These are phyloP conservation scores for Falciphora oryzae DNA, from an alignment of 2,329 filamentous ascomycete genomes.

Conservation along the genomic window DNA sequence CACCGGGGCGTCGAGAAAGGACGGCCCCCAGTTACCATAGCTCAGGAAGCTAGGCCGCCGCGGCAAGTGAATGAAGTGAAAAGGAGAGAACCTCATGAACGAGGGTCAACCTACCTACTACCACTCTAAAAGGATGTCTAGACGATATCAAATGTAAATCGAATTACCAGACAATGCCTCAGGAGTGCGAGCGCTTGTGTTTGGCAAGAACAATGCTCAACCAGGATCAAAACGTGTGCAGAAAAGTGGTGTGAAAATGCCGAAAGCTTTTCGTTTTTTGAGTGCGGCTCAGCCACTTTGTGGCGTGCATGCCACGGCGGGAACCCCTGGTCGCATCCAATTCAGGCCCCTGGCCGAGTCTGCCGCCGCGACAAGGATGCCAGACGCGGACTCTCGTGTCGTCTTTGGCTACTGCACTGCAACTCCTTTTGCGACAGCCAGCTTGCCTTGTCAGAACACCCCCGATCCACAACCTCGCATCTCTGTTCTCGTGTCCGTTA, in stretches of 20 bases:
- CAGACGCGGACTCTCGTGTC: not conserved
- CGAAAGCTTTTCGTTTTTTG: not conserved
- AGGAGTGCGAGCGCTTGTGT: not conserved
- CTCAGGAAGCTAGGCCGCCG: constrained; percentile 46
- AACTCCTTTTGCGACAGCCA: not conserved
- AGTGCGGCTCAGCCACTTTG: not conserved
- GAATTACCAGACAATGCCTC: not conserved
- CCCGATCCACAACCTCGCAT: no score
- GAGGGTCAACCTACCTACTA: not conserved
- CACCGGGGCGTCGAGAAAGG: constrained; percentile 72
- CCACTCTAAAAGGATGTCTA: not conserved
- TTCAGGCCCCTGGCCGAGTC: not conserved
- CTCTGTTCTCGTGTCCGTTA: not conserved
- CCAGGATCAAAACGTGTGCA: no score
- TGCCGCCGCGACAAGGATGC: not conserved
- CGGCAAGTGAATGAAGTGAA: constrained; percentile 31
- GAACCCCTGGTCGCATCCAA: not conserved
- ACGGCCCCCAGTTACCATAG: constrained; percentile 58
- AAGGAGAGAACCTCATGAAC: not conserved
- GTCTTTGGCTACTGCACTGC: not conserved
- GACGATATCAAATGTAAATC: not conserved
- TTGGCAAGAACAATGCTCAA: not conserved
- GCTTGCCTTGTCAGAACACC: not conserved
- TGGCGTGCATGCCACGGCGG: not conserved
- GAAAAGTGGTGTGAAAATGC: no score